These are phyloP conservation scores for Dendrothele bispora DNA, from an alignment of 768 basidiomycete genomes.

Conservation along the genomic window DNA sequence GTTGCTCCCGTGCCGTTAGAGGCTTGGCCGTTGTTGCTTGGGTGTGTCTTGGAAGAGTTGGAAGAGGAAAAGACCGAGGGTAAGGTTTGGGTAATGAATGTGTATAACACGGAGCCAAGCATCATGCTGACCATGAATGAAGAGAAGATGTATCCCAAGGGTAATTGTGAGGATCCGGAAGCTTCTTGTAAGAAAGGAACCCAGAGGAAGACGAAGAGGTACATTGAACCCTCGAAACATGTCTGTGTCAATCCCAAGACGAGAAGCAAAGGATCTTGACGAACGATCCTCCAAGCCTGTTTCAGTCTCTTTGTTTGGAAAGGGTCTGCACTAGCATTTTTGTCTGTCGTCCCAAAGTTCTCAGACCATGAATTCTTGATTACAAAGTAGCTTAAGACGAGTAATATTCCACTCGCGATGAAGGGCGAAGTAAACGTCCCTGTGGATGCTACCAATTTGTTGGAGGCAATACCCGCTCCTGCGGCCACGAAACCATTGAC, in stretches of 20 bases:
- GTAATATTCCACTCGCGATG: constrained; percentile 56
- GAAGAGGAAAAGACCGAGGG: constrained; percentile 19
- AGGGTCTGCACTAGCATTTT: constrained; percentile 31
- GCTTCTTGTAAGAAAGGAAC: constrained; percentile 73
- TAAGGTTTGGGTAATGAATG: constrained; percentile 38
- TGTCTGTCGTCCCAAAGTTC: constrained; percentile 60
- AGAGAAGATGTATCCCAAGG: constrained; percentile 79
- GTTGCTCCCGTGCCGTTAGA: too few relatives aligned
- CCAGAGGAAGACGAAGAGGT: constrained; percentile 84
- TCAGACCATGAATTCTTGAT: constrained; percentile 64
- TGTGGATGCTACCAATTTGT: constrained; percentile 56
- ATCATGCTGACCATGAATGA: constrained; percentile 84
- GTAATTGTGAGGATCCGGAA: constrained; percentile 46
- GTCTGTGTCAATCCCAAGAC: constrained; percentile 74
- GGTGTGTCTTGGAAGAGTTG: constrained; percentile 9
- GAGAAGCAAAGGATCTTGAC: constrained; percentile 56
- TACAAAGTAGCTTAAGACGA: constrained; percentile 53
- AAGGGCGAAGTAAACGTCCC: constrained; percentile 63
- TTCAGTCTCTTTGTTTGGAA: constrained; percentile 55
- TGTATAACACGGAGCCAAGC: constrained; percentile 74
- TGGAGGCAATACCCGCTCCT: constrained; percentile 63
- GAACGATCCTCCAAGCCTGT: constrained; percentile 59
- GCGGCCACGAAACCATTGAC: constrained; percentile 75
- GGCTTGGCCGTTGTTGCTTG: too few relatives aligned
- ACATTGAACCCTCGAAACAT: constrained; percentile 84